phyloP scores from a whole-genome alignment of 345 rosid genomes.

The Acer saccharum region DNA sequence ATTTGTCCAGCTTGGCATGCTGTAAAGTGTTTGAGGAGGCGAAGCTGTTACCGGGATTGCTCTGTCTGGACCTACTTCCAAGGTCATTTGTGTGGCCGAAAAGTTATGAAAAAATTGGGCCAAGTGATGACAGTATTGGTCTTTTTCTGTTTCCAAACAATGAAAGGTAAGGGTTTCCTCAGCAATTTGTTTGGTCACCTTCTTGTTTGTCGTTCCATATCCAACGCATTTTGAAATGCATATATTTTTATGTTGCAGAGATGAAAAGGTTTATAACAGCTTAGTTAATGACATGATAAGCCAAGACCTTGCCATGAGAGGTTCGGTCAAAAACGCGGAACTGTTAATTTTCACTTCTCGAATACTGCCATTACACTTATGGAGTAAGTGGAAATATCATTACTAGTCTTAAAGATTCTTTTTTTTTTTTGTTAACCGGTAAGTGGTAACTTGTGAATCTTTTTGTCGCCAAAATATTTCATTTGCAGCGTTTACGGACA shows the following conservation, averaged over 20 bases:
- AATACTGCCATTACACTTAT: slow-evolving; percentile 45
- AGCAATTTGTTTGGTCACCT: background rate
- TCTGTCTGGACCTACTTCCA: slow-evolving; percentile 52
- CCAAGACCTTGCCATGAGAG: slow-evolving; percentile 55
- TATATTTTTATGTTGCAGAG: slow-evolving; percentile 34
- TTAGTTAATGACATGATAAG: slow-evolving; percentile 55
- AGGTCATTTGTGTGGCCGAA: slow-evolving; percentile 64
- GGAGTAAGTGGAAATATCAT: slow-evolving; percentile 54
- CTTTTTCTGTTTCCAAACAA: slow-evolving; percentile 63
- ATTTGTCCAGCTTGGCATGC: slow-evolving; percentile 71
- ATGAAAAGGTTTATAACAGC: slow-evolving; percentile 36
- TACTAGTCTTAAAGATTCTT: background rate
- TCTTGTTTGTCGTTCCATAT: background rate
- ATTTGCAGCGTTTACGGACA: slow-evolving; percentile 53
- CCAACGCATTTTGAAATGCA: background rate
- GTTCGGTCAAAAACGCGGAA: slow-evolving; percentile 51
- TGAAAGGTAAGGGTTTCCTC: slow-evolving; percentile 39
- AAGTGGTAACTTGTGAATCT: background rate
- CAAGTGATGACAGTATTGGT: slow-evolving; percentile 54
- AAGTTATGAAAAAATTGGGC: slow-evolving; percentile 47
- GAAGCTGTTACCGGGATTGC: slow-evolving; percentile 36
- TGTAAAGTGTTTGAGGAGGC: slow-evolving; percentile 46
- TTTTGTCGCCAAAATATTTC: background rate
- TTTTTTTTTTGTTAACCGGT: background rate
- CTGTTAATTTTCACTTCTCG: slow-evolving; percentile 66